Evolutionary conservation across 352 stramenopile genomes (phyloP), one percentile per base, ranked within the genome.

Genomic region (Globisporangium alternatum): DNA sequence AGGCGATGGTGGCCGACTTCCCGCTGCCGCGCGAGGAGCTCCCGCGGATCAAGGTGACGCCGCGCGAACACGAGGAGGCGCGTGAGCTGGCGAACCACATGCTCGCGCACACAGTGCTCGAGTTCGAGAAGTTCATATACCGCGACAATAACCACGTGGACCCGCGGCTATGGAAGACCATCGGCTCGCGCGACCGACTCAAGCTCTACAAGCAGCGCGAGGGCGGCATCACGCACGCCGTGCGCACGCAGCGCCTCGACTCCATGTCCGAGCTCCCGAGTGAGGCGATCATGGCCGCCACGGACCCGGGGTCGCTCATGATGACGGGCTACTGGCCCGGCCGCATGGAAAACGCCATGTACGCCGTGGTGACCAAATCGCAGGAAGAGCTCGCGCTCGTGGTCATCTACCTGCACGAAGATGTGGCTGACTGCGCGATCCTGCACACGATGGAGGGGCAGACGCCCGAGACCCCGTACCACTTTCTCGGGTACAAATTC

Each of bases 401-500:
- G 17, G 64, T 82, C 47, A 78, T 76, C 55, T 90, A 79, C 62
- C 78, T 87, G 44, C 68, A 88, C 66, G 77, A 86, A 28, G 77
- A 86, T 49, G 72, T 88, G 56, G 81, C 78, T 25, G 81, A 90
- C 68, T 86, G 77, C 58, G 74, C 78, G 25, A 78, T 90, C 48
- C 65, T 90, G 39, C 72, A 85, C 62, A 77, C 71, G 25, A 71
- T 90, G 57, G 79, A 88, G 60, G 65, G 59, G 6, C 80, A 78
- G 30, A 86, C 76, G 6, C 43, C 64, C 0, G 65, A 72, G 12
- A 52, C 80, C 9, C 81, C 81, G 0, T 83, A 84, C 41, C 71
- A 83, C n/a, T 87, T 86, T 52, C 70, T 91, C 43, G 80, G 80
- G 5, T 87, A 84, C 70, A 91, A 91, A 68, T 91, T 80, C 64